Conservation (phyloP, 306 rosid species). For the Elaeagnus macrophylla region DNA sequence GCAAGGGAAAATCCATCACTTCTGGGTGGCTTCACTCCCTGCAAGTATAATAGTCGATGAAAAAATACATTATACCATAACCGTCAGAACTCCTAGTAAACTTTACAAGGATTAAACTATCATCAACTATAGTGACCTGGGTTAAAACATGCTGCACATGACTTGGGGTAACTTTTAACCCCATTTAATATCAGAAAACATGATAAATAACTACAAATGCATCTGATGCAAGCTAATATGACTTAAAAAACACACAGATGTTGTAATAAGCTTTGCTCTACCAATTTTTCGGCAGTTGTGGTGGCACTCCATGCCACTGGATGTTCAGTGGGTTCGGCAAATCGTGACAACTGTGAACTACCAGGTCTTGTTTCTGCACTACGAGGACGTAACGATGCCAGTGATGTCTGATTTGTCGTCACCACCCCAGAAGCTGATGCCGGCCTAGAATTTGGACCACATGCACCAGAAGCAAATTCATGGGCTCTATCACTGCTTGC, state of each 20-base stretch:
- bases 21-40: constrained; percentile 57
- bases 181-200: not conserved
- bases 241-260: not conserved
- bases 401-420: constrained; percentile 62
- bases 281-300: constrained; percentile 75
- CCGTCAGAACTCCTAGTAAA: not conserved
- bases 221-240: constrained; percentile 2
- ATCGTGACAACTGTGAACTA: constrained; percentile 89
- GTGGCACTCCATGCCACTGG: constrained; percentile 68
- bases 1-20: constrained; percentile 66
- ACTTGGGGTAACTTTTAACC: not conserved
- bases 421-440: constrained; percentile 84
- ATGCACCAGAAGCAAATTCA: constrained; percentile 45
- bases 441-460: constrained; percentile 91
- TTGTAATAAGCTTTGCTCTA: constrained; percentile 22
- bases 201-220: not conserved
- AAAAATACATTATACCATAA: constrained; percentile 13
- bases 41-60: constrained; percentile 2
- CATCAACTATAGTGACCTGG: not conserved
- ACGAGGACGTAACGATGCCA: constrained; percentile 70
- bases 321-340: constrained; percentile 77
- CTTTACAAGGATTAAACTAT: no score
- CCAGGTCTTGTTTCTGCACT: constrained; percentile 98
- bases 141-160: constrained; percentile 3
- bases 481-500: constrained; percentile 80